Conservation (phyloP, 805 yeast species). For the Cyberlindnera misumaiensis region DNA sequence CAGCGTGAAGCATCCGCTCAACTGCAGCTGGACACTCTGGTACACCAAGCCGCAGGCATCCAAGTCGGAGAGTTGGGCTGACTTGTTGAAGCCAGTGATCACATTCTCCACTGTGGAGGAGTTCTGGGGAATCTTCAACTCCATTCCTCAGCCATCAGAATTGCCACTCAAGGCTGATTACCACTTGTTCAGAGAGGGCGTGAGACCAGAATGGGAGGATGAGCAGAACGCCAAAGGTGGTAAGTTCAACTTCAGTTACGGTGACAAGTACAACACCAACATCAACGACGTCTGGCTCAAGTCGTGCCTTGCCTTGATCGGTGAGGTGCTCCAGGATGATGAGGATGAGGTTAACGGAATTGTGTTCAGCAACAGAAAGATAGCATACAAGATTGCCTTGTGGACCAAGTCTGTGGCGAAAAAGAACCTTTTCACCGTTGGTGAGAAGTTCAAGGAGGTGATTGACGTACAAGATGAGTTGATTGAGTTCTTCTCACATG, state of each 20-base stretch:
- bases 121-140: conserved; percentile 96
- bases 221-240: conserved; percentile 83
- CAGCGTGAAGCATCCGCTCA: conserved; percentile 66
- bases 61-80: conserved; percentile 78
- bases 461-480: conserved; percentile 63
- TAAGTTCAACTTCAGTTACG: conserved; percentile 82
- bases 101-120: conserved; percentile 94
- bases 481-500: conserved; percentile 72
- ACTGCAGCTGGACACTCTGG: conserved; percentile 94
- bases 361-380: conserved; percentile 81
- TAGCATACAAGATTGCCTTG: conserved; percentile 75
- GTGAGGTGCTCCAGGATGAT: conserved; percentile 83
- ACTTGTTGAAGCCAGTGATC: conserved; percentile 86
- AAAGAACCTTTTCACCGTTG: conserved; percentile 63
- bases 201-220: conserved; percentile 99
- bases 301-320: conserved; percentile 82
- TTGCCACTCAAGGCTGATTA: conserved; percentile 90
- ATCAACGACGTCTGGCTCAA: conserved; percentile 91
- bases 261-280: conserved; percentile 47
- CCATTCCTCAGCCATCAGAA: conserved; percentile 86
- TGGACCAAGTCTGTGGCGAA: conserved; percentile 83
- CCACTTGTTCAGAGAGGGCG: conserved; percentile 88
- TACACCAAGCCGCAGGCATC: conserved; percentile 89
- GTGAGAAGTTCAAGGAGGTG: conserved; percentile 81
- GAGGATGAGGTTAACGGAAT: conserved; percentile 88